These are phyloP conservation scores for Dryas alaskensis DNA, from an alignment of 306 rosid genomes.

Conservation along the genomic window DNA sequence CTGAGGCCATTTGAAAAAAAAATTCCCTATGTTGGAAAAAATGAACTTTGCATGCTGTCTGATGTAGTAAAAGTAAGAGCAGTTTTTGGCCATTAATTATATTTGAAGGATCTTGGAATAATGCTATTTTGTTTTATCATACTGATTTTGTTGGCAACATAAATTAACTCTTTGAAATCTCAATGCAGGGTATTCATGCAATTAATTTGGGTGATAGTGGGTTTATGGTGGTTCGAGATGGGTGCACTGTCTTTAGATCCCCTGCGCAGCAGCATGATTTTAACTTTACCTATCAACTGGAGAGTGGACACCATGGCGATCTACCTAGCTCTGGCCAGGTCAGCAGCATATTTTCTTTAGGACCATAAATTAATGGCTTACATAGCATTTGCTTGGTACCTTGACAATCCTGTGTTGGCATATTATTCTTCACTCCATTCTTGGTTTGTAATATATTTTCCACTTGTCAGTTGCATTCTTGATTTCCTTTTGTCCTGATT, in stretches of 20 bases:
- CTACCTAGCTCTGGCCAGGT: slow-evolving; percentile 99
- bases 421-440: not conserved
- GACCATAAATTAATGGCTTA: not conserved
- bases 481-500: not conserved
- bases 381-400: not conserved
- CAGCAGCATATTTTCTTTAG: slow-evolving; percentile 18
- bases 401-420: not conserved
- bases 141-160: not conserved
- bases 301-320: slow-evolving; percentile 72
- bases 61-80: slow-evolving; percentile 3
- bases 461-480: not conserved
- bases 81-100: not conserved
- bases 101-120: not conserved
- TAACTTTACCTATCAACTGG: slow-evolving; percentile 90
- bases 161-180: slow-evolving; percentile 27
- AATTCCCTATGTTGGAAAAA: not conserved
- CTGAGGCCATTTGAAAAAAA: not conserved
- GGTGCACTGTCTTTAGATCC: slow-evolving; percentile 84
- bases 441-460: not conserved
- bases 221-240: slow-evolving; percentile 90
- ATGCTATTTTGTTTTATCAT: not conserved
- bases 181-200: slow-evolving; percentile 78
- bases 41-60: not conserved
- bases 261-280: slow-evolving; percentile 98
- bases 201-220: slow-evolving; percentile 98